Evolutionary conservation across 2,329 filamentous ascomycete genomes (phyloP).

Genomic region (Gliomastix tumulicola): DNA sequence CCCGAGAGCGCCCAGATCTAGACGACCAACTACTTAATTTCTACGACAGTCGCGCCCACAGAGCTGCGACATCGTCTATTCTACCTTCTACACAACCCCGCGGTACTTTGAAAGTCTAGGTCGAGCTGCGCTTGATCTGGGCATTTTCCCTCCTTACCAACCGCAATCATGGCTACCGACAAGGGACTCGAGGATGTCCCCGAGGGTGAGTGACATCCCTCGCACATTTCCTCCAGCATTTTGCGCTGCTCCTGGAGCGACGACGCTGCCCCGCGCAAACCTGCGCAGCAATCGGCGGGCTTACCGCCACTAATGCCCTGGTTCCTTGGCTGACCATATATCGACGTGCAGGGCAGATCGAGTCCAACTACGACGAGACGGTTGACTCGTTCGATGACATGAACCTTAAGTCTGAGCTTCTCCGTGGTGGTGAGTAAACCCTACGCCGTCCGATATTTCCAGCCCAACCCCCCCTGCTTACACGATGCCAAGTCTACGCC

Average conservation of each 20-base stretch:
- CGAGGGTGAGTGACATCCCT: slow-evolving; percentile 63
- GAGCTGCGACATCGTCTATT: too few relatives aligned
- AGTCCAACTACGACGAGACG: slow-evolving; percentile 99
- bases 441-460: too few relatives aligned
- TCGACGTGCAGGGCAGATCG: slow-evolving; percentile 94
- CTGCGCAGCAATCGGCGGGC: too few relatives aligned
- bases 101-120: slow-evolving; percentile 47
- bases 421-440: slow-evolving; percentile 66
- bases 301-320: too few relatives aligned
- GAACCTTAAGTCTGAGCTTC: slow-evolving; percentile 93
- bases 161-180: slow-evolving; percentile 96
- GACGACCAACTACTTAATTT: slow-evolving; percentile 22
- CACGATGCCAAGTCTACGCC: slow-evolving; percentile 96
- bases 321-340: too few relatives aligned
- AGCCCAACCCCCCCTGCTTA: slow-evolving; percentile 3
- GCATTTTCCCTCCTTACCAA: slow-evolving; percentile 44
- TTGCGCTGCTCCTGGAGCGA: too few relatives aligned
- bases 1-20: slow-evolving; percentile 44
- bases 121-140: slow-evolving; percentile 76
- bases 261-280: too few relatives aligned
- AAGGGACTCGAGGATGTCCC: slow-evolving; percentile 98
- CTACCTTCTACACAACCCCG: too few relatives aligned
- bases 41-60: slow-evolving; percentile 20
- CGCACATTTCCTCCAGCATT: not conserved
- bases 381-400: slow-evolving; percentile 99